These are phyloP conservation scores for Panellus pusillus DNA, from an alignment of 768 basidiomycete species.

Conservation along the genomic window DNA sequence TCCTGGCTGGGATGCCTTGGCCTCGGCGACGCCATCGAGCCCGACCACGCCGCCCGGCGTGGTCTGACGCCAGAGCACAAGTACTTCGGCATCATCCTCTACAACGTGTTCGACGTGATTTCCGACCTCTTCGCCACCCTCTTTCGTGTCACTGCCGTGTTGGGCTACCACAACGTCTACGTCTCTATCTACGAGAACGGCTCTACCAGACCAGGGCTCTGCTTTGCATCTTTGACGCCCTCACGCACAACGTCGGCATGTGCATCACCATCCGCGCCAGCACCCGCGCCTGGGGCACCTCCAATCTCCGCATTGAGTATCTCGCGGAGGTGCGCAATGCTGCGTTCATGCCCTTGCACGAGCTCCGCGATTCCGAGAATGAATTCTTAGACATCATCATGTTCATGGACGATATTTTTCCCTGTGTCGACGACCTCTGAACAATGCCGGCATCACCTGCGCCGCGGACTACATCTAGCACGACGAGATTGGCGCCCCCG, in stretches of 20 bases:
- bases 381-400: constrained; percentile 96
- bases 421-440: too few relatives aligned
- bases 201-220: constrained; percentile 98
- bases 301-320: constrained; percentile 99
- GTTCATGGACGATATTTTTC: too few relatives aligned
- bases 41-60: constrained; percentile 43
- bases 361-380: constrained; percentile 85
- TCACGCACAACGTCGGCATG: constrained; percentile 87
- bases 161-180: constrained; percentile 97
- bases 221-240: constrained; percentile 90
- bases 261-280: constrained; percentile 92
- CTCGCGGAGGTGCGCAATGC: constrained; percentile 99
- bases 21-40: constrained; percentile 30
- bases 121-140: constrained; percentile 98
- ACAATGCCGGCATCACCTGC: too few relatives aligned
- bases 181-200: constrained; percentile 99
- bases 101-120: constrained; percentile 99
- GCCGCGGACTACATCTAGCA: too few relatives aligned
- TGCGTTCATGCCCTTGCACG: constrained; percentile 93
- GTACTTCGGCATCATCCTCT: constrained; percentile 99
- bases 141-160: constrained; percentile 86
- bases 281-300: constrained; percentile 93
- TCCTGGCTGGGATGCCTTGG: constrained; percentile 77
- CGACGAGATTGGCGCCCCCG: too few relatives aligned
- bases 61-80: constrained; percentile 94